Percentiles rank a stretch among this genome's conserved stretches.
Evolutionary conservation across 768 basidiomycete species (phyloP).

Genomic region (Suillus variegatus): DNA sequence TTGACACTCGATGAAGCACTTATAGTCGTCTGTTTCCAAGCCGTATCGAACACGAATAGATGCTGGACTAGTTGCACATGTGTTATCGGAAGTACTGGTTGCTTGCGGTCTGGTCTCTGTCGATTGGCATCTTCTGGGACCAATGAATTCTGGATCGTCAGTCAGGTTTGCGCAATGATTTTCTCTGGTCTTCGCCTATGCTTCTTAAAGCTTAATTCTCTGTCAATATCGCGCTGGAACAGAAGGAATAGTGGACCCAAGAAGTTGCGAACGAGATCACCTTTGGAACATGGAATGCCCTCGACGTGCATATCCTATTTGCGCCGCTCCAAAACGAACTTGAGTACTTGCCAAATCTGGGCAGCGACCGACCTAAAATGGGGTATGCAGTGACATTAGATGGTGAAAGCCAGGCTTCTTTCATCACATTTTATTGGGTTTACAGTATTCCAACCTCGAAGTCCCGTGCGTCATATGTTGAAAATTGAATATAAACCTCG

Average conservation of each 20-base stretch:
- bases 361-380: slow-evolving; percentile 11
- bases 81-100: neutral
- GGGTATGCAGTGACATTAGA: slow-evolving; percentile 10
- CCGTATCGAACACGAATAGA: neutral
- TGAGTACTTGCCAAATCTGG: slow-evolving; percentile 29
- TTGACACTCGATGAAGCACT: slow-evolving; percentile 1
- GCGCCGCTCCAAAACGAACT: slow-evolving; percentile 22
- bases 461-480: slow-evolving; percentile 32
- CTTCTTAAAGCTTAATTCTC: slow-evolving; percentile 4
- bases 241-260: neutral
- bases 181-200: neutral
- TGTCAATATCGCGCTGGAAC: neutral
- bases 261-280: neutral
- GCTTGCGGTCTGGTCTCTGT: neutral
- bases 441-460: slow-evolving; percentile 19
- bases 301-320: neutral
- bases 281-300: neutral
- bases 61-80: neutral
- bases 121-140: neutral
- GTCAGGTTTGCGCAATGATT: neutral
- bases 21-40: slow-evolving; percentile 2
- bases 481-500: slow-evolving; percentile 26
- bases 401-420: slow-evolving; percentile 27
- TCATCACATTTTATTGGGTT: slow-evolving; percentile 18
- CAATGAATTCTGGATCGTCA: slow-evolving; percentile 1